These are phyloP conservation scores for Mortierella sp. DNA, from an alignment of 371 early-diverging fungal species.

Conservation along the genomic window DNA sequence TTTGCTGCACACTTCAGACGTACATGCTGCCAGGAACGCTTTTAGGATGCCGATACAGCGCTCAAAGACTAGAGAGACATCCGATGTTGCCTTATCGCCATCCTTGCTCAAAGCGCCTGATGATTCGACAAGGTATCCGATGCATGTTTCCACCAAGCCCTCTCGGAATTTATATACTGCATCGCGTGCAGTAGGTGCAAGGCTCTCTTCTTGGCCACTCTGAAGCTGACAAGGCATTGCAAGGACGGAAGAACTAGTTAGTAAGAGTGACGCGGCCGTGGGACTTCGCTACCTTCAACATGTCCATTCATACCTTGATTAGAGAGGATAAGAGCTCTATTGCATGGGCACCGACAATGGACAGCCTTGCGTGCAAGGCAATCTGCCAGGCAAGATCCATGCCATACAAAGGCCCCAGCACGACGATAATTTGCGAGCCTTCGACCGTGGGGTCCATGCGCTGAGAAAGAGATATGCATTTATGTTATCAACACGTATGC, in stretches of 20 bases:
- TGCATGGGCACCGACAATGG: conserved; percentile 50
- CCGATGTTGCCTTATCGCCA: conserved; percentile 9
- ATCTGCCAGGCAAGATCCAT: conserved; percentile 58
- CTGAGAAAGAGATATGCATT: not conserved
- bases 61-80: conserved; percentile 39
- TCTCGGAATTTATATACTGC: conserved; percentile 47
- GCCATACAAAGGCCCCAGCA: conserved; percentile 41
- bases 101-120: conserved; percentile 30
- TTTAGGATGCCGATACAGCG: conserved; percentile 51
- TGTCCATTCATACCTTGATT: conserved; percentile 40
- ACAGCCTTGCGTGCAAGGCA: conserved; percentile 46
- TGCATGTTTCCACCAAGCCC: conserved; percentile 55
- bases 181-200: not conserved
- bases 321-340: conserved; percentile 46
- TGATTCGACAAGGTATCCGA: conserved; percentile 49
- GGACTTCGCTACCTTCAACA: too few relatives aligned
- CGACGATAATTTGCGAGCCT: conserved; percentile 16
- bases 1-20: conserved; percentile 9
- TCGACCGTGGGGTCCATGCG: conserved; percentile 12
- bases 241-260: not conserved
- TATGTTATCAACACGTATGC: not conserved
- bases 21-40: conserved; percentile 40
- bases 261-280: too few relatives aligned
- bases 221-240: conserved; percentile 11
- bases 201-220: conserved; percentile 11